Evolutionary conservation across 2,329 filamentous ascomycete species (phyloP).

Genomic region (Trichothecium sympodiale): DNA sequence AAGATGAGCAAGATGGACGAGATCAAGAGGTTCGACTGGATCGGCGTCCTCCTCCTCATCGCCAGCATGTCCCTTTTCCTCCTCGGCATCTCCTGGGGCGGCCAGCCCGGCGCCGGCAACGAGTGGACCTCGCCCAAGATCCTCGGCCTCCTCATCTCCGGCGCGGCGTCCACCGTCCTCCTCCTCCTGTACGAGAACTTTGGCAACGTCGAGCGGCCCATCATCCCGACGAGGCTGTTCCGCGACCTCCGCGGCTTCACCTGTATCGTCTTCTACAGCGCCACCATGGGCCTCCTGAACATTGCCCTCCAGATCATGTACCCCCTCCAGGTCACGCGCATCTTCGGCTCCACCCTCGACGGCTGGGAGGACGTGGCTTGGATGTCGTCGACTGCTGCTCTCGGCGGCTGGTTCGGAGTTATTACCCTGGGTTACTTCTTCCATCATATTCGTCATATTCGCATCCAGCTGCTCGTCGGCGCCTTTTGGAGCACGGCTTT

Average conservation of each 20-base stretch:
- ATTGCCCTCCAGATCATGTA: conserved; percentile 17
- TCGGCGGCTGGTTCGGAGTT: background rate
- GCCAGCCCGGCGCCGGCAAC: conserved; percentile 4
- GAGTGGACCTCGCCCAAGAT: conserved; percentile 11
- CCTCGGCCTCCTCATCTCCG: conserved; percentile 14
- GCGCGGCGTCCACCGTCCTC: conserved; percentile 7
- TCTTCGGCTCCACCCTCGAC: background rate
- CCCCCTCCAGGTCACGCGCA: conserved; percentile 14
- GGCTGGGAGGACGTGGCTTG: background rate
- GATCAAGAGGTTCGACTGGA: conserved; percentile 12
- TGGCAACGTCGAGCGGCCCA: conserved; percentile 11
- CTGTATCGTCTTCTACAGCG: conserved; percentile 14
- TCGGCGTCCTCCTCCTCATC: conserved; percentile 14
- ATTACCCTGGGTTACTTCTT: background rate
- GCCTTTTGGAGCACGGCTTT: conserved; percentile 8
- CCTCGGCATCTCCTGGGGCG: conserved; percentile 17
- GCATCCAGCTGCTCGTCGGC: conserved; percentile 8
- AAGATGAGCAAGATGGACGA: conserved; percentile 4
- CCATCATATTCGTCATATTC: background rate
- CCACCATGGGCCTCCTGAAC: conserved; percentile 15
- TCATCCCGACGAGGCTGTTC: conserved; percentile 20
- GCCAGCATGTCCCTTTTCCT: conserved; percentile 15
- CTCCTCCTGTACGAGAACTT: conserved; percentile 13
- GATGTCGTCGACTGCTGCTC: background rate
- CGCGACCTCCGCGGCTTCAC: conserved; percentile 19